Base-by-base conservation (phyloP, 306 rosid genomes). In the Crotalaria pallida region DNA sequence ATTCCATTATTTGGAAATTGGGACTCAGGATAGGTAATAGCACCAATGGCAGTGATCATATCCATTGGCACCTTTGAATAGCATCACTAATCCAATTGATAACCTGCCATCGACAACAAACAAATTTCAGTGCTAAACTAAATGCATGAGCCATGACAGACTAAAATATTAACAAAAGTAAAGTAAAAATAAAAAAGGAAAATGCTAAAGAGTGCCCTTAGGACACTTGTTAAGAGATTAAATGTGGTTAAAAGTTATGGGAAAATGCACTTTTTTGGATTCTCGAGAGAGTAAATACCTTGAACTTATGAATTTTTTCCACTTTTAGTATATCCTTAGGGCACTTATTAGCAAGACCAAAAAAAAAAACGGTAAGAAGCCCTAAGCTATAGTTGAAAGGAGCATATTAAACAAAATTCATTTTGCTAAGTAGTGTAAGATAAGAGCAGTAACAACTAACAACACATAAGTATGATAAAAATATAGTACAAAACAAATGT, bases 21-120 rank as follows among this genome's bases (percentile, higher is more conserved):
- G 92, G 5, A 91, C 84, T 66, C 96, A 91, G 22, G 83, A 72
- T 65, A 91, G 34, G 66, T 91, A 87, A 56, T 66, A 93, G 72
- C 96, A 88, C 97, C 96, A 91, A 71, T 74, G 91, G 70, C 97
- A 91, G 43, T 51, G 92, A 64, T 88, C 88, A 18, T 85, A 82
- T 19, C 89, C 91, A 36, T 82, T 87, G 76, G 71, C 83, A 17
- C 92, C 89, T 15, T 60, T 51, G 57, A 88, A 83, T 31, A 91
- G 85, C 97, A 88, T 88, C 82, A 84, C 79, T 73, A 84, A 77
- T 62, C 79, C 91, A 67, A 72, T 47, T 1, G 83, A 43, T 58
- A 88, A 64, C 60, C 96, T 90, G 91, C 67, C 74, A 82, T 61
- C 48, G 5, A 27, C 9, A 33, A 15, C 64, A 55, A 61, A 44